Evolutionary conservation across 768 basidiomycete species (phyloP), one percentile per base, ranked within the genome.

Genomic region (Leccinum barrowsii): DNA sequence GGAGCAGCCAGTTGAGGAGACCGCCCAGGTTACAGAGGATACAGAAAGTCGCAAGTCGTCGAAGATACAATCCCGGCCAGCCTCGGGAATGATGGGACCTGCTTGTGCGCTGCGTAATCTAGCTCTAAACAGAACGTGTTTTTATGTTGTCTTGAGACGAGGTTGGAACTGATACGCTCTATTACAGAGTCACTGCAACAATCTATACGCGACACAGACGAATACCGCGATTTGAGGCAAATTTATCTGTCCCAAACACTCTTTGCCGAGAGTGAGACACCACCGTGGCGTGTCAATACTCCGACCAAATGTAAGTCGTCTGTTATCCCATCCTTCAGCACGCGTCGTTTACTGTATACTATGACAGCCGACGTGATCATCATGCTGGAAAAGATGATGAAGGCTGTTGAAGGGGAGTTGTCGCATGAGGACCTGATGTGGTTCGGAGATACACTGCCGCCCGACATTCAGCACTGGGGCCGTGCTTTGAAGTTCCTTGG

Each of bases 41-140:
- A 12, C 19, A 19, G 46, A 22, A 12, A 47, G 11, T 22, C 46
- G 19, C 7, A n/a, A n/a, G 48, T 24, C 48, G 12, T 24, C 17
- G 40, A 42, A 19, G 5, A 17, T 3, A 42, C 6, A 65, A 62
- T 12, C 55, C 8, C 57, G 12, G 32, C 42, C 60, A 47, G 51
- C 62, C 50, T 62, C 68, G 8, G 52, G 55, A 57, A 65, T 69
- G 65, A 10, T 69, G 57, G 68, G 68, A 30, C 65, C 68, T 4
- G 59, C 68, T 19, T 69, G 62, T 28, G 68, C 65, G 10, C 32
- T 69, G 44, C 62, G 65, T 7, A 61, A 58, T 15, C 54, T 69
- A n/a, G 65, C 63, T 8, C 65, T 58, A 34, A 53, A 60, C 24
- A 15, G 67, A 13, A 51, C 59, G 63, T 61, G 8, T 55, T 52